Conservation (phyloP, 495 filamentous ascomycete species). For the Trichoderma orchidacearum region DNA sequence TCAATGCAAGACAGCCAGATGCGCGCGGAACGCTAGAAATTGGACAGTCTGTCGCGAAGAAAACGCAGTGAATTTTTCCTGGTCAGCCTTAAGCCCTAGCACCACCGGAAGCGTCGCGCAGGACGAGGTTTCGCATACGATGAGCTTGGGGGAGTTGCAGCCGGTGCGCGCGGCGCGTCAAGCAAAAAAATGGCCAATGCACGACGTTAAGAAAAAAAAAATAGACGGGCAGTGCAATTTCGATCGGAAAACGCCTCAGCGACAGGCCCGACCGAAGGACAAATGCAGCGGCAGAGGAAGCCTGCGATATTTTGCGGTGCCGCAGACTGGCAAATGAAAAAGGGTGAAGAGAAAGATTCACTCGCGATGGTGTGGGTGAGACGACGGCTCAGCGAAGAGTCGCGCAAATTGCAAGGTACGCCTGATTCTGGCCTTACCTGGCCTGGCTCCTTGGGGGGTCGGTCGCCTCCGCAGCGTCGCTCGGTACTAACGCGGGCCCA, state of each 20-base stretch:
- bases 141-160: background rate
- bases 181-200: background rate
- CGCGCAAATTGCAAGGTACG: background rate
- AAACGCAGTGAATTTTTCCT: background rate
- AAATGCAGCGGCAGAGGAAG: background rate
- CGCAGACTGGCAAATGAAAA: background rate
- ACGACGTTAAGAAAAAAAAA: background rate
- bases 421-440: no score
- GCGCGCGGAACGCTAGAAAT: background rate
- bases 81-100: no score
- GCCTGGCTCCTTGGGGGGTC: background rate
- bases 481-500: no score
- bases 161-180: background rate
- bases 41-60: background rate
- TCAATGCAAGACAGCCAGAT: background rate
- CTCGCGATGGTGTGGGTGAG: constrained; percentile 2
- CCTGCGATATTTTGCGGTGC: background rate
- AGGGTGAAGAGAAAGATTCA: constrained; percentile 4
- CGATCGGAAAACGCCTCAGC: background rate
- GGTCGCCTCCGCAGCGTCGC: no score
- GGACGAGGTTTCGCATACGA: background rate
- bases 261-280: background rate
- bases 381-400: background rate
- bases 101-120: no score
- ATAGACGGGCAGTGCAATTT: background rate